Evolutionary conservation across 208 protist species (phyloP), one percentile per base, ranked within the genome.

Genomic region (Leishmania aethiopica): DNA sequence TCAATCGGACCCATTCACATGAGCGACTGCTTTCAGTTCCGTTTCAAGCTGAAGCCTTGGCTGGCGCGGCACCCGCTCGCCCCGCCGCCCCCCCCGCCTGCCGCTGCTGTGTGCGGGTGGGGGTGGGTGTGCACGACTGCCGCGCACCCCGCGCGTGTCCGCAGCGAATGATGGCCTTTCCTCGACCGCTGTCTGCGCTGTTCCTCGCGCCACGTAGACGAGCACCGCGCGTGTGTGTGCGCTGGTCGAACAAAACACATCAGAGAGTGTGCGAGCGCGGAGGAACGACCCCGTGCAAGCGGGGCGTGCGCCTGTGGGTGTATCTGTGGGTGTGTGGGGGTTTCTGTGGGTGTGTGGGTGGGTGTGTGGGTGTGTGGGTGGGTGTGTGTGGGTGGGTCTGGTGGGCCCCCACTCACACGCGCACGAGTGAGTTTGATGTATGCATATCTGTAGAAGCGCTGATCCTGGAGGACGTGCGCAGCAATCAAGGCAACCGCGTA

Each of bases 1-100:
- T 83, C 80, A 83, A 83, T 83, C 74, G 11, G 80, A 83, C 22
- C 13, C 60, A 13, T 72, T 32, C 6, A 5, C 51, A n/a, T 57
- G 75, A 78, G 35, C 15, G 51, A 78, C 7, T 49, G 57, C 60
- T 37, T 32, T 40, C 1, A 32, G 74, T 19, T 37, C 74, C 19
- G 42, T 37, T 47, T 55, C 45, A 28, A 59, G 55, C 1, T 40
- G 1, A 35, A 62, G 17, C 13, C 57, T 32, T 37, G 60, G n/a
- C 60, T 66, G 60, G 6, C 11, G 60, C 60, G 60, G 11, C n/a
- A 2, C 25, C 13, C 60, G 0, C 11, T 49, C 45, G 45, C n/a
- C 2, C 8, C 60, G 10, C n/a, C 60, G 10, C 60, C 60, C 1
- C n/a, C 60, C 7, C 15, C 25, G 19, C 19, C 60, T 66, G n/a